These are phyloP conservation scores for Mycocalia duriaeana DNA, from an alignment of 1,284 basidiomycete genomes.

Conservation along the genomic window DNA sequence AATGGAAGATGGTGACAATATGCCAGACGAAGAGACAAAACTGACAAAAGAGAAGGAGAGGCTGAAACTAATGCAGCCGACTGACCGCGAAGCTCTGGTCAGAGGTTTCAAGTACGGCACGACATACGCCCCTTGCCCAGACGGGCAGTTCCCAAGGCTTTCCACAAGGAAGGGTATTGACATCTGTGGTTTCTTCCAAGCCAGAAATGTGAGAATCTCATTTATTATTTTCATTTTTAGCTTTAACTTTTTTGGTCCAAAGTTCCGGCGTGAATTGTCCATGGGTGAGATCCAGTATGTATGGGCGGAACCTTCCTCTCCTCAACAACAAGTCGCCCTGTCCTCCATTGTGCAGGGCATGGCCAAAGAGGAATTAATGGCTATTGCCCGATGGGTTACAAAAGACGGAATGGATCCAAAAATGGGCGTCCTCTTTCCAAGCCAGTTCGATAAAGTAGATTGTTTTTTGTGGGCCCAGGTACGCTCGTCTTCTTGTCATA, in stretches of 20 bases:
- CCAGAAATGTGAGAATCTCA: constrained; percentile 44
- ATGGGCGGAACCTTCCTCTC: constrained; percentile 68
- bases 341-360: constrained; percentile 86
- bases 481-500: constrained; percentile 14
- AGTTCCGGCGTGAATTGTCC: constrained; percentile 78
- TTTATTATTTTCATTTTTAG: neutral
- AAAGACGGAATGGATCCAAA: constrained; percentile 76
- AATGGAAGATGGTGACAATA: constrained; percentile 39
- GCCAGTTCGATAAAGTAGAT: constrained; percentile 63
- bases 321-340: constrained; percentile 77
- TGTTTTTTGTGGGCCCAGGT: constrained; percentile 82
- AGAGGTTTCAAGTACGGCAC: constrained; percentile 91
- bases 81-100: constrained; percentile 72
- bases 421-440: constrained; percentile 74
- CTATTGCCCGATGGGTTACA: constrained; percentile 78
- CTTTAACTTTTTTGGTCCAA: constrained; percentile 1
- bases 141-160: constrained; percentile 70
- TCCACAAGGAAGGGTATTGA: constrained; percentile 81
- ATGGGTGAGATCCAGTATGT: constrained; percentile 89
- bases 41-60: constrained; percentile 23
- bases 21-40: constrained; percentile 14
- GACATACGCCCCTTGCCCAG: constrained; percentile 81
- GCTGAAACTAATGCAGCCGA: constrained; percentile 36
- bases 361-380: constrained; percentile 58
- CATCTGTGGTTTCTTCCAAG: constrained; percentile 83